phyloP scores from a whole-genome alignment of 2,329 filamentous ascomycete species.

The Clarireedia monteithiana region DNA sequence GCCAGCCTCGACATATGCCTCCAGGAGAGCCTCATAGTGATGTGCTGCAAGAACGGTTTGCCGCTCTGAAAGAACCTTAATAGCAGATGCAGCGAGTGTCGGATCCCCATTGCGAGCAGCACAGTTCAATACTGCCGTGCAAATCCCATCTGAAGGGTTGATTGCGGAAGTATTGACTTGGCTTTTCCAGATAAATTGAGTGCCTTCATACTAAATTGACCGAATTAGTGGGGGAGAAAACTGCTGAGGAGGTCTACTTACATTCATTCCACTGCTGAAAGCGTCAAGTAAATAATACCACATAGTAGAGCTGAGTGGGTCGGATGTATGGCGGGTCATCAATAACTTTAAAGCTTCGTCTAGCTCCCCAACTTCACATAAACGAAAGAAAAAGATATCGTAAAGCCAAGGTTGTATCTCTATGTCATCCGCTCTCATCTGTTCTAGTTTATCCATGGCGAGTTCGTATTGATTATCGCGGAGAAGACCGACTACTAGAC shows the following conservation, averaged over 20 bases:
- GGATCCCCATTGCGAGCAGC: slow-evolving; percentile 63
- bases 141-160: slow-evolving; percentile 55
- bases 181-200: slow-evolving; percentile 63
- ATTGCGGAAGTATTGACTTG: slow-evolving; percentile 52
- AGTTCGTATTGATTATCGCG: slow-evolving; percentile 78
- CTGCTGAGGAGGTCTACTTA: slow-evolving; percentile 33
- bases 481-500: slow-evolving; percentile 65
- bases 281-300: slow-evolving; percentile 69
- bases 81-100: slow-evolving; percentile 60
- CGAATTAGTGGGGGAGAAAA: background rate
- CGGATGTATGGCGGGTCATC: slow-evolving; percentile 41
- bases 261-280: slow-evolving; percentile 57
- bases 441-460: slow-evolving; percentile 62
- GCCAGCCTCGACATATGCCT: slow-evolving; percentile 53
- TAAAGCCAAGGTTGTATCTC: slow-evolving; percentile 64
- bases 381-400: slow-evolving; percentile 66
- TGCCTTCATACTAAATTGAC: slow-evolving; percentile 48
- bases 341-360: slow-evolving; percentile 70
- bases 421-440: slow-evolving; percentile 51
- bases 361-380: slow-evolving; percentile 64
- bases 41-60: slow-evolving; percentile 50
- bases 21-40: slow-evolving; percentile 75
- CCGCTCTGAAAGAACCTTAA: slow-evolving; percentile 55
- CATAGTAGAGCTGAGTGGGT: slow-evolving; percentile 29
- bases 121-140: slow-evolving; percentile 61